Evolutionary conservation across 2,329 filamentous ascomycete species (phyloP).

Genomic region (Aspergillus sp.): DNA sequence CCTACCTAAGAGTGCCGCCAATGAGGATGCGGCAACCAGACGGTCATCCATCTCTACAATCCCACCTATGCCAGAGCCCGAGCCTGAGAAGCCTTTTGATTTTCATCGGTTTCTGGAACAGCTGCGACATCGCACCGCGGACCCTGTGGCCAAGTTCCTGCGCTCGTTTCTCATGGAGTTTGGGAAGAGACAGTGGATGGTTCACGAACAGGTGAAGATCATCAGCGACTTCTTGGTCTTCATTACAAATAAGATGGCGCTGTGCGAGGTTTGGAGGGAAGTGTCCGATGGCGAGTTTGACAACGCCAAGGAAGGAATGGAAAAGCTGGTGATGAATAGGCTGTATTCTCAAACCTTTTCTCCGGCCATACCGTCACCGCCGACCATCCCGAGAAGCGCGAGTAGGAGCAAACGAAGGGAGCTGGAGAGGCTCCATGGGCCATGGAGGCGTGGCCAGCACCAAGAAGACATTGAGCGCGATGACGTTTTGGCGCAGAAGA

Average conservation of each 20-base stretch:
- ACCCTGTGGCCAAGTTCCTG: conserved; percentile 90
- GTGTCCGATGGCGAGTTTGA: conserved; percentile 96
- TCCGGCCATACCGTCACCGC: conserved; percentile 75
- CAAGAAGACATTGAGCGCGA: conserved; percentile 97
- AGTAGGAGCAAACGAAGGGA: conserved; percentile 60
- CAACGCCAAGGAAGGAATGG: conserved; percentile 97
- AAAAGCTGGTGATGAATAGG: conserved; percentile 98
- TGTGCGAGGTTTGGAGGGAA: conserved; percentile 92
- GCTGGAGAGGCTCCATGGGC: conserved; percentile 59
- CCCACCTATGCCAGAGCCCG: conserved; percentile 65
- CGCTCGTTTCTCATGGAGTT: conserved; percentile 93
- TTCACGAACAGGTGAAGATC: conserved; percentile 98
- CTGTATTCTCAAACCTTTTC: conserved; percentile 95
- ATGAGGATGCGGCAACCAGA: conserved; percentile 19
- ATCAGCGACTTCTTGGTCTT: conserved; percentile 94
- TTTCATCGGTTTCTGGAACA: conserved; percentile 97
- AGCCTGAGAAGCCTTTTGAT: conserved; percentile 83
- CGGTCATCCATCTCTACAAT: conserved; percentile 28
- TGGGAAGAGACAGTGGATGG: conserved; percentile 97
- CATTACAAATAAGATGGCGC: conserved; percentile 95
- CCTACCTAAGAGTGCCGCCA: conserved; percentile 14
- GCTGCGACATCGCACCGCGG: conserved; percentile 90
- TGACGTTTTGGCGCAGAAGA: conserved; percentile 91
- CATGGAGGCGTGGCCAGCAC: conserved; percentile 86
- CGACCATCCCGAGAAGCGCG: conserved; percentile 50